These are phyloP conservation scores for Wakefieldia striispora DNA, from an alignment of 768 basidiomycete species.

Conservation along the genomic window DNA sequence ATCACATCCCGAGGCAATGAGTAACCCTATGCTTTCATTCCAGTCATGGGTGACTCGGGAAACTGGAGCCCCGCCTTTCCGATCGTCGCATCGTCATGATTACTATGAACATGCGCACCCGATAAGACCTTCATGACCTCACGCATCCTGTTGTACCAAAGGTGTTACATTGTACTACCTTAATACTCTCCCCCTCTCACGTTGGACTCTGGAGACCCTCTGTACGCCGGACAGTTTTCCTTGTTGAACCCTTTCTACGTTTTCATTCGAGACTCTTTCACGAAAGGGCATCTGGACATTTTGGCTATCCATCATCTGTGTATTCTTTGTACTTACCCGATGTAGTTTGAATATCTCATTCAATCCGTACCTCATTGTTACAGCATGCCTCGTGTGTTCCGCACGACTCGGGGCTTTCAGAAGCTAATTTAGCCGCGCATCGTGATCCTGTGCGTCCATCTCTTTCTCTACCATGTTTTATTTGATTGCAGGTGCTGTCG, in stretches of 20 bases:
- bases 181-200: background rate
- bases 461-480: conserved; percentile 10
- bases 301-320: conserved; percentile 2
- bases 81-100: conserved; percentile 32
- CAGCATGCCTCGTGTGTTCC: background rate
- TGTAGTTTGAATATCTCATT: background rate
- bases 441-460: background rate
- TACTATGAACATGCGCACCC: conserved; percentile 1
- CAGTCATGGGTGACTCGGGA: conserved; percentile 57
- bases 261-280: background rate
- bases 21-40: background rate
- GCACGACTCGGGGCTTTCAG: background rate
- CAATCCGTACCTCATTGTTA: background rate
- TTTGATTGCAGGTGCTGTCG: conserved; percentile 8
- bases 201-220: conserved; percentile 12
- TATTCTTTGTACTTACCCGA: conserved; percentile 13
- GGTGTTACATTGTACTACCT: background rate
- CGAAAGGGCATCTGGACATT: background rate
- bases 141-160: conserved; percentile 7
- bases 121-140: conserved; percentile 12
- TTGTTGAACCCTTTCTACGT: conserved; percentile 1
- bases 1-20: background rate
- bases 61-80: conserved; percentile 46
- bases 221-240: conserved; percentile 7
- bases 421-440: background rate